These are phyloP conservation scores for Smittium culicis DNA, from an alignment of 371 early-diverging fungal genomes.

Conservation along the genomic window DNA sequence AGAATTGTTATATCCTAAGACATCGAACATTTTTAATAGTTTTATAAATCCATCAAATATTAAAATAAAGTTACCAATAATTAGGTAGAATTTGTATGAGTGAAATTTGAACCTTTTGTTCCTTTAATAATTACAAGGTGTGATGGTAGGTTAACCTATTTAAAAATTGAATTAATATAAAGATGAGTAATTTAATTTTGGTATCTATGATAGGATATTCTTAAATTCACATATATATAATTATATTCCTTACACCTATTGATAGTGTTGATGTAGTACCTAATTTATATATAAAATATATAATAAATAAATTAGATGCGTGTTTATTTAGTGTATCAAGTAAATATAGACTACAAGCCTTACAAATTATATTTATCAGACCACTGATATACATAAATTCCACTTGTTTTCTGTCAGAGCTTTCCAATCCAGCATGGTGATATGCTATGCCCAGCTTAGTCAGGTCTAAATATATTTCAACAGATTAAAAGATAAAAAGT, in stretches of 20 bases:
- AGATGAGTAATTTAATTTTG: neutral
- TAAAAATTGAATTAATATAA: too few relatives aligned
- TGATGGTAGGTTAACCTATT: conserved; percentile 12
- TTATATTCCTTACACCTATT: conserved; percentile 6
- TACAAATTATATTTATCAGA: conserved; percentile 6
- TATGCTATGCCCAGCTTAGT: conserved; percentile 5
- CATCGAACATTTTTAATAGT: neutral
- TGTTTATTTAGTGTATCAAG: too few relatives aligned
- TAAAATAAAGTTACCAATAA: neutral
- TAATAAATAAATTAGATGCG: conserved; percentile 10
- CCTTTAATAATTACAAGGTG: conserved; percentile 11
- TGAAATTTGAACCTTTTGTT: conserved; percentile 6
- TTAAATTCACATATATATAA: neutral
- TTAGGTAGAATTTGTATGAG: neutral
- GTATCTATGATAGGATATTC: neutral
- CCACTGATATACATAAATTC: conserved; percentile 1
- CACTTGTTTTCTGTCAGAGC: neutral
- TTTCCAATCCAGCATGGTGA: conserved; percentile 12
- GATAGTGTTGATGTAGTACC: conserved; percentile 11
- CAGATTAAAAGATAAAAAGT: neutral
- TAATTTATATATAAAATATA: conserved; percentile 11
- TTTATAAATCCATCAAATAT: too few relatives aligned
- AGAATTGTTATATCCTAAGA: conserved; percentile 33
- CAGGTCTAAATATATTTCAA: neutral
- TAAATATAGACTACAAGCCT: neutral